These are phyloP conservation scores for Rhizopogon parksii DNA, from an alignment of 1,284 basidiomycete species.

Conservation along the genomic window DNA sequence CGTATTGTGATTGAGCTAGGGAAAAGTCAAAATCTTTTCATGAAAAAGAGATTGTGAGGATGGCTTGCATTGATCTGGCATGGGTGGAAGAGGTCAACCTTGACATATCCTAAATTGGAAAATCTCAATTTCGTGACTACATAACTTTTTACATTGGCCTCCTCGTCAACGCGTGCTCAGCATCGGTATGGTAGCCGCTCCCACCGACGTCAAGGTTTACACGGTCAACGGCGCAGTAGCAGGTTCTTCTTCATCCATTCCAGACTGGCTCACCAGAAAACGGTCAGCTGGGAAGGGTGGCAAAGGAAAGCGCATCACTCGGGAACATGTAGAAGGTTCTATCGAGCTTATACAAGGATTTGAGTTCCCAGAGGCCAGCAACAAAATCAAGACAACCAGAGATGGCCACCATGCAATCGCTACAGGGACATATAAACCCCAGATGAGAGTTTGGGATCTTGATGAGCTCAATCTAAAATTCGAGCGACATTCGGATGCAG, in stretches of 20 bases:
- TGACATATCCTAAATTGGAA: background rate
- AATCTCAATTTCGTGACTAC: background rate
- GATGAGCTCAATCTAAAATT: constrained; percentile 93
- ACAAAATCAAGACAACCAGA: constrained; percentile 82
- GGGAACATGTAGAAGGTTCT: constrained; percentile 68
- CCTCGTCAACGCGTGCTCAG: too few relatives aligned
- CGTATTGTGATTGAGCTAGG: constrained; percentile 51
- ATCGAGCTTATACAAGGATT: constrained; percentile 93
- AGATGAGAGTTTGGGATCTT: constrained; percentile 94
- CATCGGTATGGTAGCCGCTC: constrained; percentile 8
- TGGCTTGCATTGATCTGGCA: background rate
- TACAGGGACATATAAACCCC: constrained; percentile 97
- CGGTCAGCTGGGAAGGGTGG: constrained; percentile 45
- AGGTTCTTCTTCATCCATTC: constrained; percentile 78
- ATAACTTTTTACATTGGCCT: too few relatives aligned
- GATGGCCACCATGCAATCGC: constrained; percentile 92
- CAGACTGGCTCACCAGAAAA: constrained; percentile 83
- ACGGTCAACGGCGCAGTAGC: constrained; percentile 85
- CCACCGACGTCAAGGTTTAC: constrained; percentile 68
- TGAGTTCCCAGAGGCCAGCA: constrained; percentile 95
- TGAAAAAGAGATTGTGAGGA: background rate
- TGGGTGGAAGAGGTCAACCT: background rate
- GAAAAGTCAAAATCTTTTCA: background rate
- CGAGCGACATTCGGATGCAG: constrained; percentile 91
- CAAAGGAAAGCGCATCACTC: constrained; percentile 56